phyloP scores from a whole-genome alignment of 139 green algal genomes.

The Axilococcus clingmanii region DNA sequence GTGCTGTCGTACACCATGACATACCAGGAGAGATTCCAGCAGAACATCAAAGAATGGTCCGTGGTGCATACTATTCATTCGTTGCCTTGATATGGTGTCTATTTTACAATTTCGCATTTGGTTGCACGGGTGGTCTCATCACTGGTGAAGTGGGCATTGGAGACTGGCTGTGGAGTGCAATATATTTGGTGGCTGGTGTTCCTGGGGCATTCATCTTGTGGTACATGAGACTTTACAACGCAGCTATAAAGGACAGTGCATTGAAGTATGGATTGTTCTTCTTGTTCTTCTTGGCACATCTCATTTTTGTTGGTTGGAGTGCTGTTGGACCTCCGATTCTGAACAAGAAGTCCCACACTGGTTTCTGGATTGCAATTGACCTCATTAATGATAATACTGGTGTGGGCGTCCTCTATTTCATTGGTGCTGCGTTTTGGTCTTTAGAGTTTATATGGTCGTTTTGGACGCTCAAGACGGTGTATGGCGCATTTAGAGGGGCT shows the following conservation, averaged over 20 bases:
- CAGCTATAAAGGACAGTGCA: constrained; percentile 42
- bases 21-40: constrained; percentile 40
- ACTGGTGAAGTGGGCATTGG: constrained; percentile 12
- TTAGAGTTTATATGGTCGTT: constrained; percentile 36
- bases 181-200: constrained; percentile 36
- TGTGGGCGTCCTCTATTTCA: constrained; percentile 40
- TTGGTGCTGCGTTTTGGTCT: constrained; percentile 35
- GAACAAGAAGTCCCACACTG: constrained; percentile 23
- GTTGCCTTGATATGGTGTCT: constrained; percentile 35
- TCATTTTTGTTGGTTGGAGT: constrained; percentile 39
- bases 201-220: constrained; percentile 35
- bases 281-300: constrained; percentile 31
- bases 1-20: constrained; percentile 40
- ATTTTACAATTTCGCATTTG: constrained; percentile 39
- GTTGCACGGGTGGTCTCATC: constrained; percentile 18
- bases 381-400: constrained; percentile 16
- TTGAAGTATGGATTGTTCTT: constrained; percentile 38
- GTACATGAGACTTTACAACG: constrained; percentile 49
- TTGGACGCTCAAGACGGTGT: constrained; percentile 29
- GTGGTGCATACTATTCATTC: constrained; percentile 32
- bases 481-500: constrained; percentile 33
- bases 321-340: constrained; percentile 32
- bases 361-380: constrained; percentile 27
- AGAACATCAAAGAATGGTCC: constrained; percentile 22
- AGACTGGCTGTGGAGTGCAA: constrained; percentile 26